A percentile compares a stretch with the other conserved stretches of the same genome.
Conservation (phyloP, 805 yeast species). For the Komagataella phaffii region DNA sequence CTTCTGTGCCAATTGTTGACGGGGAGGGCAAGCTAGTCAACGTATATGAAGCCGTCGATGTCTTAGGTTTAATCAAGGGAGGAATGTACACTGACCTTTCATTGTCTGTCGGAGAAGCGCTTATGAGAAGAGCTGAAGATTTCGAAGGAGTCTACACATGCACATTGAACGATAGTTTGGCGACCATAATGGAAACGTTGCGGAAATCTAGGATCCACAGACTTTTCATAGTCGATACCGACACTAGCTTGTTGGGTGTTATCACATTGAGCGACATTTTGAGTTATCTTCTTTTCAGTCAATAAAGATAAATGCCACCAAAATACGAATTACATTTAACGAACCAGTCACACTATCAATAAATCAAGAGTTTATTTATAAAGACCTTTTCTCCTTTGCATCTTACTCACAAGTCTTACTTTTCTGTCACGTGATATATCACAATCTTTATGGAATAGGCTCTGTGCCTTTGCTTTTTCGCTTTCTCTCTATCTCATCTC, state of each 20-base stretch:
- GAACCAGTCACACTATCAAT: not conserved
- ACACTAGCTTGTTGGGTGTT: slow-evolving; percentile 66
- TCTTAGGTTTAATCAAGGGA: slow-evolving; percentile 82
- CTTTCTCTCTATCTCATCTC: not conserved
- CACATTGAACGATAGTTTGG: slow-evolving; percentile 71
- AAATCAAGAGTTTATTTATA: not conserved
- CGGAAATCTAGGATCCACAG: slow-evolving; percentile 86
- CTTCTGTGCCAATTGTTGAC: slow-evolving; percentile 89
- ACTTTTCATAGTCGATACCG: slow-evolving; percentile 81
- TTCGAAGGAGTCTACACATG: slow-evolving; percentile 98
- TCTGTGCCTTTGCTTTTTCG: not conserved
- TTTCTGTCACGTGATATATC: not conserved
- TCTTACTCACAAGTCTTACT: not conserved
- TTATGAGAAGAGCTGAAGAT: slow-evolving; percentile 87
- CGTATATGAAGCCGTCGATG: slow-evolving; percentile 94
- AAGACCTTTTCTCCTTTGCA: not conserved
- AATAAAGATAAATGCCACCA: not conserved
- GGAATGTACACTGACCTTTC: slow-evolving; percentile 87
- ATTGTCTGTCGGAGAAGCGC: slow-evolving; percentile 89
- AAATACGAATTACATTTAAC: not conserved
- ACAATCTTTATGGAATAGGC: not conserved
- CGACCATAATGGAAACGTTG: slow-evolving; percentile 86
- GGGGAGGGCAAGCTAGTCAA: slow-evolving; percentile 57
- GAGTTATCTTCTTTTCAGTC: slow-evolving; percentile 61
- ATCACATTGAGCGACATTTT: slow-evolving; percentile 86